Evolutionary conservation across 2,329 filamentous ascomycete genomes (phyloP).

Genomic region (Fusarium brevicatenulatum): DNA sequence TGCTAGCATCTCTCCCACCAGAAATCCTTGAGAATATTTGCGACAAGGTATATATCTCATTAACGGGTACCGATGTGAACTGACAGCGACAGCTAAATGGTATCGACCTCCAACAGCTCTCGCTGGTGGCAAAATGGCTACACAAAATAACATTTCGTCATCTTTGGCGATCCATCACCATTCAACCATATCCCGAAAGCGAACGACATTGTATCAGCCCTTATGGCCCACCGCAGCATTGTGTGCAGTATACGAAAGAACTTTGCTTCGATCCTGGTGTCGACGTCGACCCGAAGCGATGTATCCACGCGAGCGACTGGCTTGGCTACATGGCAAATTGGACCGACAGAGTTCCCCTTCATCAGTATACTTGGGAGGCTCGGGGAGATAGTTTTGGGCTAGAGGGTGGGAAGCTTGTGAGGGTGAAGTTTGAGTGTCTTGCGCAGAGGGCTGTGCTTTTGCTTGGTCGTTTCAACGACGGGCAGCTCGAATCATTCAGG

Average conservation of each 20-base stretch:
- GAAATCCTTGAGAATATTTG: not conserved
- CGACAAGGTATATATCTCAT: not conserved
- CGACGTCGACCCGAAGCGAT: not conserved
- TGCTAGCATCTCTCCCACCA: not conserved
- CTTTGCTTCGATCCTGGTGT: not conserved
- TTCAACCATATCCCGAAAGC: accelerated
- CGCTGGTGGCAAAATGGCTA: not conserved
- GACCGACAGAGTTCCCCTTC: not conserved
- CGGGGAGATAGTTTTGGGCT: not conserved
- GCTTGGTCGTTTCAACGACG: not conserved
- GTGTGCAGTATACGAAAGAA: not conserved
- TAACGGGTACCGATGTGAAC: accelerated
- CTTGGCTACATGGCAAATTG: not conserved
- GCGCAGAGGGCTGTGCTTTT: not conserved
- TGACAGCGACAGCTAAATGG: not conserved
- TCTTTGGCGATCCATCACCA: not conserved
- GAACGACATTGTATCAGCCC: not conserved
- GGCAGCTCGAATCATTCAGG: not conserved
- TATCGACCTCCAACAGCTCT: not conserved
- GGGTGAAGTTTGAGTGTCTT: constrained; percentile 12
- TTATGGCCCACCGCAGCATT: not conserved
- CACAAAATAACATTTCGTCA: not conserved
- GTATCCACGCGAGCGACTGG: not conserved
- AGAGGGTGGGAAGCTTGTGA: not conserved
- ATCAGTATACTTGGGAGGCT: not conserved